Conservation (phyloP, 495 filamentous ascomycete genomes). For the Xylaria acuta region DNA sequence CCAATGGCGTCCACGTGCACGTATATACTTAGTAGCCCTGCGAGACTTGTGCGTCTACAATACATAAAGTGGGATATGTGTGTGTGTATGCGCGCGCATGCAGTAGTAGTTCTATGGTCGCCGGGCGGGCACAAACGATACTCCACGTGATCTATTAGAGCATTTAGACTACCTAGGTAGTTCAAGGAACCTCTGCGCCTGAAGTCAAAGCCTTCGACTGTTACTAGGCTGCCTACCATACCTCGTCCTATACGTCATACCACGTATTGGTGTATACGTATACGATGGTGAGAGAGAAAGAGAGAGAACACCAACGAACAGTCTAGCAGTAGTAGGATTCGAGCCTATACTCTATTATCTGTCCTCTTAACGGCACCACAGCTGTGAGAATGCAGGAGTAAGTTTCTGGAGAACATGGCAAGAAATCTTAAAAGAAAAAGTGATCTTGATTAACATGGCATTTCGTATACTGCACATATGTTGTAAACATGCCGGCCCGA, state of each 20-base stretch:
- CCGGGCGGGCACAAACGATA: background rate
- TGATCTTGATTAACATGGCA: background rate
- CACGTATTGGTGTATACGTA: background rate
- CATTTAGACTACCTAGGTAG: too few species aligned
- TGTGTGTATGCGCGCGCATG: background rate
- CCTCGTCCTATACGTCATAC: background rate
- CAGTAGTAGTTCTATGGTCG: background rate
- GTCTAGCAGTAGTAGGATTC: too few species aligned
- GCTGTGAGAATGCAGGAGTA: background rate
- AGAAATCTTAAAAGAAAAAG: background rate
- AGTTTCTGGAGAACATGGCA: background rate
- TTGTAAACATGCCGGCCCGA: background rate
- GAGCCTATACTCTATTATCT: too few species aligned
- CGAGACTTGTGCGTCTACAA: background rate
- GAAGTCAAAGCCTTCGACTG: too few species aligned
- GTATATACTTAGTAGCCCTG: background rate
- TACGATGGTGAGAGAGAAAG: background rate
- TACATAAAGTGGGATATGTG: background rate
- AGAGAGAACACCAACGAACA: too few species aligned
- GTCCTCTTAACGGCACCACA: too few species aligned
- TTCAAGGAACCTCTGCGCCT: too few species aligned
- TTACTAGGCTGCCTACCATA: background rate
- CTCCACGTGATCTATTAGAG: background rate
- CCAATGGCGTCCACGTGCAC: background rate
- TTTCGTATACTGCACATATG: background rate